Conservation (phyloP, 2,329 filamentous ascomycete genomes). For the Ampelomyces quisqualis region DNA sequence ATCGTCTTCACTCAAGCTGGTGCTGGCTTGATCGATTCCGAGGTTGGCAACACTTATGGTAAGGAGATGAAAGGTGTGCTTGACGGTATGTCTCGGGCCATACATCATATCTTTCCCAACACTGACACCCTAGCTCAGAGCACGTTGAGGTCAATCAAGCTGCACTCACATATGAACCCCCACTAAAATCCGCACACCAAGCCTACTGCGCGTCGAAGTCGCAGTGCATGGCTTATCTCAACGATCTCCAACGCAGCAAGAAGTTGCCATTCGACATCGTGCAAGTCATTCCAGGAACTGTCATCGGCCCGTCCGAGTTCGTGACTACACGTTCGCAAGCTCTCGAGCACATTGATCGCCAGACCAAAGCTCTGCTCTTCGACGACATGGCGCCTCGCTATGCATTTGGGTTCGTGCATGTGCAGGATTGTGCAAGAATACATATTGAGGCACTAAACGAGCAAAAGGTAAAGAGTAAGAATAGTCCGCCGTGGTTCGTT, state of each 20-base stretch:
- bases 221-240: conserved; percentile 36
- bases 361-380: conserved; percentile 36
- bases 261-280: conserved; percentile 30
- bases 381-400: conserved; percentile 33
- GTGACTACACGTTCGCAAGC: conserved; percentile 20
- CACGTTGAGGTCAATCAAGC: conserved; percentile 22
- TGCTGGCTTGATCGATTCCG: conserved; percentile 34
- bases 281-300: conserved; percentile 39
- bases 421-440: conserved; percentile 34
- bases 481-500: conserved; percentile 32
- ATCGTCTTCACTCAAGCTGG: conserved; percentile 41
- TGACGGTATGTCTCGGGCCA: conserved; percentile 15
- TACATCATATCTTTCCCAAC: background rate
- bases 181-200: conserved; percentile 33
- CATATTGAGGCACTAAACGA: conserved; percentile 35
- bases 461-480: conserved; percentile 11
- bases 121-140: conserved; percentile 16
- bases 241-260: conserved; percentile 10
- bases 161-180: conserved; percentile 27
- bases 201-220: conserved; percentile 40
- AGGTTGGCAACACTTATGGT: conserved; percentile 36
- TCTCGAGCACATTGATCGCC: conserved; percentile 30
- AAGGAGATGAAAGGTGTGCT: conserved; percentile 29
- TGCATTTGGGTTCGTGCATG: conserved; percentile 39
- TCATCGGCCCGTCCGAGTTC: conserved; percentile 39